These are phyloP conservation scores for Penicillium ochrochloron DNA, from an alignment of 495 filamentous ascomycete species.

Conservation along the genomic window DNA sequence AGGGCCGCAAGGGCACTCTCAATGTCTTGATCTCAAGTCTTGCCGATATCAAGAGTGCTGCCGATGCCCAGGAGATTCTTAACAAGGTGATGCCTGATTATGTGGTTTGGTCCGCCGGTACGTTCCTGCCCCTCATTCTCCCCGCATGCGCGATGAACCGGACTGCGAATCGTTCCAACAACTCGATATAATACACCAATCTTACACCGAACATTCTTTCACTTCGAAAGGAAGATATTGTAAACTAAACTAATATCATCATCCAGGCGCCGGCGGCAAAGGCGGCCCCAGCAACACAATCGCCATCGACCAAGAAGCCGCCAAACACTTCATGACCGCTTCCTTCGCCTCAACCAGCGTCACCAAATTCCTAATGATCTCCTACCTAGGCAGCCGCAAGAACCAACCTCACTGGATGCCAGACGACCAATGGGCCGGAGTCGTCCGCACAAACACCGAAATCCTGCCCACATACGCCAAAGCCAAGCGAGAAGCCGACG, in stretches of 20 bases:
- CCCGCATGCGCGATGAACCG: conserved; percentile 5
- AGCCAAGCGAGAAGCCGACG: conserved; percentile 78
- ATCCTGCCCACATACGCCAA: conserved; percentile 67
- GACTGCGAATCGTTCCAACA: neutral
- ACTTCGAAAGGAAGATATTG: neutral
- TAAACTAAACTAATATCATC: too few relatives aligned
- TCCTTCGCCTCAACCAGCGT: conserved; percentile 60
- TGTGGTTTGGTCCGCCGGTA: conserved; percentile 81
- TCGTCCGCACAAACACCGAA: conserved; percentile 55
- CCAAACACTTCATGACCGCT: conserved; percentile 70
- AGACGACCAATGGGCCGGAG: conserved; percentile 58
- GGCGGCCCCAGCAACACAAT: conserved; percentile 65
- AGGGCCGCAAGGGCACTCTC: conserved; percentile 57
- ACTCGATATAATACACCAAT: neutral
- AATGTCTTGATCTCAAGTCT: conserved; percentile 69
- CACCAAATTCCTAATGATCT: conserved; percentile 76
- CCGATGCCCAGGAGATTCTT: conserved; percentile 64
- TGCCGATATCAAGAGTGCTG: conserved; percentile 67
- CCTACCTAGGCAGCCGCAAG: conserved; percentile 65
- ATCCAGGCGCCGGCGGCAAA: conserved; percentile 72
- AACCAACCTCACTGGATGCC: conserved; percentile 68
- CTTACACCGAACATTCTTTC: neutral
- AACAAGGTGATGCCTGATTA: conserved; percentile 66
- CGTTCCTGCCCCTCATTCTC: conserved; percentile 22
- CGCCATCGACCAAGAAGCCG: conserved; percentile 70